Evolutionary conservation across 345 rosid genomes (phyloP).

Genomic region (Erucastrum elatum): DNA sequence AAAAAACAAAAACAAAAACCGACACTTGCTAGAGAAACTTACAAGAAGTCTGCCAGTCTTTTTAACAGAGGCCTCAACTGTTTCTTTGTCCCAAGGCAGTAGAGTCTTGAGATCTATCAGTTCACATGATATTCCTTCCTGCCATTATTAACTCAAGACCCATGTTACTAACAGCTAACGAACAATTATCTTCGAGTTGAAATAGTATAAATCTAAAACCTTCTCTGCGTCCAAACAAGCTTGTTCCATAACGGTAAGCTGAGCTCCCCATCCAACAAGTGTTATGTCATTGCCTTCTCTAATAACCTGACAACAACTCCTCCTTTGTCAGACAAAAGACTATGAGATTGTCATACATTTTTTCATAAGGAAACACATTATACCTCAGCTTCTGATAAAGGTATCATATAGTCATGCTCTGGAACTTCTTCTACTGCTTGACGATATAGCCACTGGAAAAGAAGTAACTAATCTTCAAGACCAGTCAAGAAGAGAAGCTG

Average conservation of each 20-base stretch:
- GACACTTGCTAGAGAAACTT: slow-evolving; percentile 19
- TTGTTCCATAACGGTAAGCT: slow-evolving; percentile 79
- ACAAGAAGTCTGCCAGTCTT: slow-evolving; percentile 91
- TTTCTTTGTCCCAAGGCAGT: slow-evolving; percentile 93
- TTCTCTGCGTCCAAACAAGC: slow-evolving; percentile 81
- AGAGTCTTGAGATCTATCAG: slow-evolving; percentile 81
- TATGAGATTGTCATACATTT: slow-evolving; percentile 2
- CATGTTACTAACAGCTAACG: neutral
- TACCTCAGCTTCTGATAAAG: slow-evolving; percentile 90
- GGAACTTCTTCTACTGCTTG: slow-evolving; percentile 89
- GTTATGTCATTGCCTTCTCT: slow-evolving; percentile 86
- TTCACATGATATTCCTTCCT: slow-evolving; percentile 95
- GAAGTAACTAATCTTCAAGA: neutral
- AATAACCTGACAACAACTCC: slow-evolving; percentile 55
- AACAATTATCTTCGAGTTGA: neutral
- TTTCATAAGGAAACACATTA: neutral
- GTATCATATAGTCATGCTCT: slow-evolving; percentile 85
- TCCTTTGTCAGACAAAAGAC: slow-evolving; percentile 16
- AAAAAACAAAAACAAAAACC: neutral
- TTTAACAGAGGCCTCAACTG: slow-evolving; percentile 75
- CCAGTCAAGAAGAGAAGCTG: neutral
- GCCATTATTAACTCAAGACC: slow-evolving; percentile 18
- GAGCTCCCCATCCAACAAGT: slow-evolving; percentile 96
- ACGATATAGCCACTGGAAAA: slow-evolving; percentile 81
- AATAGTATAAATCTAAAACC: slow-evolving; percentile 33